These are phyloP conservation scores for Xylariales sp. DNA, from an alignment of 2,329 filamentous ascomycete genomes.

Conservation along the genomic window DNA sequence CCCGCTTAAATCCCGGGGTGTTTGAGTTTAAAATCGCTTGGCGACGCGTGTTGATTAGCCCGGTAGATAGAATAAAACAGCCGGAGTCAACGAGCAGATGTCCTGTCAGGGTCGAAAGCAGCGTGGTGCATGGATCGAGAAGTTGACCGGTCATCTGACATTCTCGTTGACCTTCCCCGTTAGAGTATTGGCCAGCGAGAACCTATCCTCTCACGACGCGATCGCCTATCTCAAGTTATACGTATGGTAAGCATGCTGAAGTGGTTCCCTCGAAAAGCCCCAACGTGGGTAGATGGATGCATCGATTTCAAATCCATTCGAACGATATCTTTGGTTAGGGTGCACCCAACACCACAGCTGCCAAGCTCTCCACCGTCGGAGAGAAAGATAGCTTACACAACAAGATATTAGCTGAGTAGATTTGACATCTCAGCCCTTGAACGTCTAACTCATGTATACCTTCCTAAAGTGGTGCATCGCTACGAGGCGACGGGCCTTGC, in stretches of 20 bases:
- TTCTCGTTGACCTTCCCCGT: conserved; percentile 29
- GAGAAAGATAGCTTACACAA: conserved; percentile 13
- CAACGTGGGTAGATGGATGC: conserved; percentile 13
- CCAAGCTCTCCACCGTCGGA: neutral
- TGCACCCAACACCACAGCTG: conserved; percentile 1
- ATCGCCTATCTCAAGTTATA: conserved; percentile 22
- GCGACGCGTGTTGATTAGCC: conserved; percentile 34
- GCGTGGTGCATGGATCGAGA: conserved; percentile 13
- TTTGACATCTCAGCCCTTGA: conserved; percentile 8
- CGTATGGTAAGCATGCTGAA: conserved; percentile 2
- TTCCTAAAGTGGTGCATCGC: conserved; percentile 15
- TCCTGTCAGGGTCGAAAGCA: conserved; percentile 9
- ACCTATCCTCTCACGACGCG: conserved; percentile 9
- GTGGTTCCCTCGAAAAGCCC: neutral
- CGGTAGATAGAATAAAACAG: conserved; percentile 32
- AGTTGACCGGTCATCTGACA: conserved; percentile 11
- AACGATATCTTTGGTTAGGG: conserved; percentile 7
- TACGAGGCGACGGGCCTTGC: neutral
- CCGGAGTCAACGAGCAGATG: conserved; percentile 24
- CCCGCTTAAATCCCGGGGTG: conserved; percentile 20
- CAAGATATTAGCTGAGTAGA: conserved; percentile 5
- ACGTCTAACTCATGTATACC: conserved; percentile 14
- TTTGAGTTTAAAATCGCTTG: conserved; percentile 28
- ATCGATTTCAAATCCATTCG: conserved; percentile 29
- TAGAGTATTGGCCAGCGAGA: conserved; percentile 22